phyloP scores from a whole-genome alignment of 495 filamentous ascomycete genomes.

The Emericellopsis terricola region DNA sequence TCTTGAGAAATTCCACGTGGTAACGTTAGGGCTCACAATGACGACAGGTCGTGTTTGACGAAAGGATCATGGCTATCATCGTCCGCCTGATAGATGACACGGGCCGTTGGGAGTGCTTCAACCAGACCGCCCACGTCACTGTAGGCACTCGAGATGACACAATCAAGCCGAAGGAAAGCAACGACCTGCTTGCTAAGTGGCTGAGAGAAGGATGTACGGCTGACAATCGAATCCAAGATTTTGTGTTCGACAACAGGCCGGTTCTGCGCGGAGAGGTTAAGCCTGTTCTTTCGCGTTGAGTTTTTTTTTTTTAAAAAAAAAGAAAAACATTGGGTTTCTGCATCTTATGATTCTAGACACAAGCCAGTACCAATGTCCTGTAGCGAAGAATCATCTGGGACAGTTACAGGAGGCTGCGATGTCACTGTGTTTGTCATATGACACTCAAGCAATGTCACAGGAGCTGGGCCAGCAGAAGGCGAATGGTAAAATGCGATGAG shows the following conservation, averaged over 20 bases:
- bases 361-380: too few relatives aligned
- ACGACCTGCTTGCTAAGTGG: slow-evolving; percentile 63
- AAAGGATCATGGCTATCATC: slow-evolving; percentile 72
- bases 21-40: too few relatives aligned
- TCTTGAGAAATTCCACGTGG: neutral
- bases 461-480: too few relatives aligned
- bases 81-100: slow-evolving; percentile 42
- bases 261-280: slow-evolving; percentile 20
- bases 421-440: too few relatives aligned
- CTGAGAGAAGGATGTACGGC: slow-evolving; percentile 24
- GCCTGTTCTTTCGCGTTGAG: slow-evolving; percentile 26
- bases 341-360: too few relatives aligned
- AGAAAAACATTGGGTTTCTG: too few relatives aligned
- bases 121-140: slow-evolving; percentile 73
- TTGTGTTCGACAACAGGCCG: slow-evolving; percentile 26
- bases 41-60: slow-evolving; percentile 53
- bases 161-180: slow-evolving; percentile 89
- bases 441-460: too few relatives aligned
- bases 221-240: slow-evolving; percentile 23
- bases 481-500: too few relatives aligned
- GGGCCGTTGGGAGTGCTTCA: slow-evolving; percentile 46
- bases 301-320: too few relatives aligned
- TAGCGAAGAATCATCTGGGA: too few relatives aligned
- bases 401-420: too few relatives aligned
- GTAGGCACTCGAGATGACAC: slow-evolving; percentile 53